Conservation (phyloP, 1,139 yeast species). For the Groenewaldozyma sp. region DNA sequence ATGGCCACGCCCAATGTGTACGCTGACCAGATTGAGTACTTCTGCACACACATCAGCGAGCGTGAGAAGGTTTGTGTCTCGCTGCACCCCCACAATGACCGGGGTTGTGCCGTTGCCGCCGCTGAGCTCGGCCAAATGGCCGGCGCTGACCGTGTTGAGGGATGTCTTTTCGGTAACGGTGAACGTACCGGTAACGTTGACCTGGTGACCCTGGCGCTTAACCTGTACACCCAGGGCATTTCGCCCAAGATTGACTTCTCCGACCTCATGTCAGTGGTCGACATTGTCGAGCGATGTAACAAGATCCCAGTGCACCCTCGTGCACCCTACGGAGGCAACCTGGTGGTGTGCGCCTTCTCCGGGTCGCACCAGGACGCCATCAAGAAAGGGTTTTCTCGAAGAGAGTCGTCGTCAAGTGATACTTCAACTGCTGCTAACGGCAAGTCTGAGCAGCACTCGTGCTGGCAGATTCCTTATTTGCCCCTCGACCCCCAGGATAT, state of each 20-base stretch:
- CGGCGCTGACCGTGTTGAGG: slow-evolving; percentile 97
- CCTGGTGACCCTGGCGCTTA: slow-evolving; percentile 82
- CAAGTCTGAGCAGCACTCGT: slow-evolving; percentile 14
- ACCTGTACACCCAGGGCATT: slow-evolving; percentile 90
- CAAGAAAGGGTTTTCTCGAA: slow-evolving; percentile 79
- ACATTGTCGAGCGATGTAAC: slow-evolving; percentile 86
- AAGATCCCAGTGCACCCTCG: slow-evolving; percentile 89
- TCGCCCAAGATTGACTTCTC: slow-evolving; percentile 81
- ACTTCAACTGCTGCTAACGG: slow-evolving; percentile 12
- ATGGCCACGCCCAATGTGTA: slow-evolving; percentile 88
- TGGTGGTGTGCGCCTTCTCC: slow-evolving; percentile 92
- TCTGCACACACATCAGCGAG: slow-evolving; percentile 64
- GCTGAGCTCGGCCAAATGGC: slow-evolving; percentile 90
- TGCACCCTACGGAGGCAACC: slow-evolving; percentile 95
- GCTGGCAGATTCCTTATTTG: slow-evolving; percentile 86
- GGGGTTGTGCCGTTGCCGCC: slow-evolving; percentile 98
- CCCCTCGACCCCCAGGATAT: slow-evolving; percentile 95
- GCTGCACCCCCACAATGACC: slow-evolving; percentile 90
- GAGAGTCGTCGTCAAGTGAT: slow-evolving; percentile 46
- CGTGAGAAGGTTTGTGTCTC: slow-evolving; percentile 85
- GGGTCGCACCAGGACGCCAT: slow-evolving; percentile 98
- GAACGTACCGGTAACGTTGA: slow-evolving; percentile 99
- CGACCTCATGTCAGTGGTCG: slow-evolving; percentile 71
- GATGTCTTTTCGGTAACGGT: slow-evolving; percentile 95
- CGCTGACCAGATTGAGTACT: slow-evolving; percentile 95